Evolutionary conservation across 257 asterid species (phyloP), one percentile per base, ranked within the genome.

Genomic region (Leptodermis oblonga): DNA sequence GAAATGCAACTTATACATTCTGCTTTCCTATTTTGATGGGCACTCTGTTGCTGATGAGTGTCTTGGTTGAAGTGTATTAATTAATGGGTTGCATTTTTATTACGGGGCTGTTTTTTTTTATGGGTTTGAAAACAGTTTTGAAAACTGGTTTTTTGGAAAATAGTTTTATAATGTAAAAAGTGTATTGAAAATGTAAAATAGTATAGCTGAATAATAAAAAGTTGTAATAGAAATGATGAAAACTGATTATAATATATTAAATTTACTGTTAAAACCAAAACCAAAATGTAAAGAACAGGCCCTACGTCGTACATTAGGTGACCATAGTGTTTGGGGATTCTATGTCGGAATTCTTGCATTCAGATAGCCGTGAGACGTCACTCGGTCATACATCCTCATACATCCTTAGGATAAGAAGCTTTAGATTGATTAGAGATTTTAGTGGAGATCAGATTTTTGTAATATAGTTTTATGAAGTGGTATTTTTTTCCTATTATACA

Each of bases 401-500:
- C n/a, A n/a, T n/a, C n/a, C n/a, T n/a, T 31, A 20, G 39, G 2
- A 33, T 61, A 25, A 17, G 39, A 61, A 34, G 28, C n/a, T 37
- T 61, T 34, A n/a, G 28, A 61, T 11, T 61, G 15, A 18, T 34
- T 8, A 36, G 46, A 34, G 67, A 61, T 33, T 34, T 33, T 33
- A 5, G 28, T 60, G 26, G 30, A 60, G 20, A 3, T 34, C 12
- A 20, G 67, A 61, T 41, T 33, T 31, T 7, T 36, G 12, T 6
- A 3, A 20, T 20, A 10, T 7, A n/a, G 67, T 34, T 61, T 34
- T 61, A 23, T 18, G 46, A 39, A 34, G 26, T 51, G 26, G 4
- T 31, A 10, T 49, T 65, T 30, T 72, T 48, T 70, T 41, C 28
- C 76, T 60, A n/a, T n/a, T 73, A 51, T 69, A 77, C 88, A 88